Evolutionary conservation across 345 rosid species (phyloP), one percentile per base, ranked within the genome.

Genomic region (Aquilaria sinensis): DNA sequence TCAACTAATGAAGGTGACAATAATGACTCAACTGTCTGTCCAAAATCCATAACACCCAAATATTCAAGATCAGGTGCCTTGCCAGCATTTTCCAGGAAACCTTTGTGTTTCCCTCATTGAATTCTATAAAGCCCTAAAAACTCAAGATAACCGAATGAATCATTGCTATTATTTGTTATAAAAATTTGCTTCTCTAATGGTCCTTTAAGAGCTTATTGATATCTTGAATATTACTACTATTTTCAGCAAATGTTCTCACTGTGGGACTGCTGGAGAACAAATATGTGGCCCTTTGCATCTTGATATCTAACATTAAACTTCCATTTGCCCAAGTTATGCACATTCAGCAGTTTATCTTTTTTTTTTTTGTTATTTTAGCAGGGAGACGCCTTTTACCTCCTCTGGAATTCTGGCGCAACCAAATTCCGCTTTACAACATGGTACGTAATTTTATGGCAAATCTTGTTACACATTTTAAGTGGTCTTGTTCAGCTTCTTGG

Each of bases 391-490:
- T 89, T 58, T 53, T 89, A 62, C 90, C 96, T 61, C 9, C 79
- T 16, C 69, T 92, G 53, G 87, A 87, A 57, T 92, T 77, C 76
- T 92, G 96, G 96, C 89, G 90, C 63, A 87, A 89, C 73, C 85
- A 92, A 81, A 59, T 82, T 59, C 79, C 92, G 16, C 77, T 92
- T 61, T 89, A 92, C 72, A 95, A 85, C 73, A 71, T 45, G 82
- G 92, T 86, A 53, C 62, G 80, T 70, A 34, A n/a, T 57, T 51
- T 55, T 58, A 33, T 53, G 34, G 50, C 60, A 32, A 50, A 54
- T 57, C 34, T 47, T 2, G 12, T 57, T 30, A 45, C 51, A 43
- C 58, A 31, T 10, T 67, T 52, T 58, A 58, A 46, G 34, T 56
- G 50, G 5, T 31, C 56, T 31, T 31, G 6, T 11, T 23, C 23